Percentiles rank a stretch among this genome's conserved stretches.
Evolutionary conservation across 2,329 filamentous ascomycete species (phyloP).

Genomic region (Xylaria digitata): DNA sequence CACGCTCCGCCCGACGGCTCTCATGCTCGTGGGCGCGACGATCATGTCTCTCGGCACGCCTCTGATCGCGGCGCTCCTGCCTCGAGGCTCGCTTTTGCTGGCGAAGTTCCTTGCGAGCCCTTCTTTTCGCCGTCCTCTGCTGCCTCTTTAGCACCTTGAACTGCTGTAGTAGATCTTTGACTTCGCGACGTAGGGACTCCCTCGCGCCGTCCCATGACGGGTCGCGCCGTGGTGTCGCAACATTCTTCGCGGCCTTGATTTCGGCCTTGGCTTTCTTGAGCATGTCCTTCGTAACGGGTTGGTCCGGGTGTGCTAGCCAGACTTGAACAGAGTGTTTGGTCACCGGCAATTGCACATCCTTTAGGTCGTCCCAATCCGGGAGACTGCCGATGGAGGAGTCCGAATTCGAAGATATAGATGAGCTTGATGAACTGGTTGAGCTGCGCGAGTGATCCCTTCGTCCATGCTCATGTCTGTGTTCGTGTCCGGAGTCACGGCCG

Average conservation of each 20-base stretch:
- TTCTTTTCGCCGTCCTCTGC: conserved; percentile 53
- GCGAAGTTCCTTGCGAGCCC: conserved; percentile 49
- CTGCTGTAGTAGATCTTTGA: conserved; percentile 56
- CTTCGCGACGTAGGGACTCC: conserved; percentile 45
- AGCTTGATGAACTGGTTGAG: conserved; percentile 45
- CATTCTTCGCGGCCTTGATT: conserved; percentile 55
- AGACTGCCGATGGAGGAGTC: conserved; percentile 63
- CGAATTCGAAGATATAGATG: conserved; percentile 53
- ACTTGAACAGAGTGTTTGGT: conserved; percentile 57
- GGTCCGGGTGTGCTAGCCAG: conserved; percentile 63
- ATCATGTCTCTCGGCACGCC: conserved; percentile 28
- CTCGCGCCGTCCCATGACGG: conserved; percentile 25
- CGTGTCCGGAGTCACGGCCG: conserved; percentile 23
- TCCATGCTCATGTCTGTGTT: conserved; percentile 2
- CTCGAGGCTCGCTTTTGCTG: conserved; percentile 46
- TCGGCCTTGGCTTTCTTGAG: conserved; percentile 57
- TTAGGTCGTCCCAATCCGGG: conserved; percentile 63
- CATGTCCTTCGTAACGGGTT: conserved; percentile 60
- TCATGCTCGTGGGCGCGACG: conserved; percentile 17
- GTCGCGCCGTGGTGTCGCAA: conserved; percentile 23
- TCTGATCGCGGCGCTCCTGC: conserved; percentile 45
- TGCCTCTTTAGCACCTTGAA: conserved; percentile 57
- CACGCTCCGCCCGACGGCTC: conserved; percentile 17
- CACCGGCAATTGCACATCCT: conserved; percentile 60
- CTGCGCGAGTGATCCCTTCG: conserved; percentile 28